Base-by-base conservation (phyloP, 2,329 filamentous ascomycete species). In the Colletotrichum cereale region DNA sequence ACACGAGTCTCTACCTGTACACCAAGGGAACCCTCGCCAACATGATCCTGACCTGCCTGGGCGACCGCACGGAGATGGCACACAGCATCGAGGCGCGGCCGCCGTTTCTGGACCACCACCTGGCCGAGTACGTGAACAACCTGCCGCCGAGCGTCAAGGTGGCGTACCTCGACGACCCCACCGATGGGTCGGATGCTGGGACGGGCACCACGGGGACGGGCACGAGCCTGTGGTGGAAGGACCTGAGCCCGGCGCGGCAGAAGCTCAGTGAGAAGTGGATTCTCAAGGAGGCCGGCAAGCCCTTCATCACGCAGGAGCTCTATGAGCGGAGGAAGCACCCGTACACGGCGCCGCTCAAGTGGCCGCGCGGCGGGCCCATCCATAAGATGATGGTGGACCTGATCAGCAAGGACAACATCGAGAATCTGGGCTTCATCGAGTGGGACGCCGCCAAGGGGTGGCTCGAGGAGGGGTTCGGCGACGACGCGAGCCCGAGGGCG, bases 251-350 rank as follows among this genome's bases (percentile, higher is more conserved):
- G 8, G 60, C 56, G 6, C 55, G 75, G 18, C 73, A 75, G 14
- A 71, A 73, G 1, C 79, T 85, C 50, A 76, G 75, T 1, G 85
- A 88, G 77, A 87, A 89, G 72, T 86, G 84, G 80, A 83, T 88
- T 36, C 80, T 88, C 1, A 82, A 85, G 3, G 84, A 89, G 74
- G 86, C 70, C 6, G 70, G 47, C 21, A 70, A 66, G 66, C 70
- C 70, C 5, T 72, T 70, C 31, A 82, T 88, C 67, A 86, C 86
- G 0, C 78, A 84, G 18, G 87, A 89, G 77, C 75, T 88, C 5
- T 88, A 88, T 75, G 76, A 80, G 38, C 78, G 84, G 12, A 84
- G 78, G 72, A 89, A 88, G 75, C 81, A 85, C n/a, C 81, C 85
- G 0, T 88, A 84, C 73, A 75, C 81, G n/a, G 86, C 84, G 1